phyloP scores from a whole-genome alignment of 192 early-diverging fungal species.

The Gamsiella multidivaricata region DNA sequence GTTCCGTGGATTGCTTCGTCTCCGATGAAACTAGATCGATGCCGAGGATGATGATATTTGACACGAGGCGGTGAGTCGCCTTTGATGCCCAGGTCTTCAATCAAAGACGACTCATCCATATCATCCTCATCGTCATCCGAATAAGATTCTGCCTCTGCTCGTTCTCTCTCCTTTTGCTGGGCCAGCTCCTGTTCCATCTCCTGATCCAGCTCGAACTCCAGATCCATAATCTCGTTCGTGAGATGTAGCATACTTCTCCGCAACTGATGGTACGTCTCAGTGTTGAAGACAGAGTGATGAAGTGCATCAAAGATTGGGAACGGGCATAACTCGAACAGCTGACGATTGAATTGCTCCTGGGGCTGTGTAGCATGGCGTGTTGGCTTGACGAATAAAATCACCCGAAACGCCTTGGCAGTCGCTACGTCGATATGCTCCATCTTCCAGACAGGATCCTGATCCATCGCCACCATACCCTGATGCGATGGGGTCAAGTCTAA shows the following conservation, averaged over 20 bases:
- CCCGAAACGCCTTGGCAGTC: slow-evolving; percentile 21
- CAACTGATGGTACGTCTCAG: slow-evolving; percentile 43
- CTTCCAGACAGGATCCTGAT: slow-evolving; percentile 32
- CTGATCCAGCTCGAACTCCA: slow-evolving; percentile 31
- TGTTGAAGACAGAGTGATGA: slow-evolving; percentile 55
- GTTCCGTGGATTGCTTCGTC: slow-evolving; percentile 19
- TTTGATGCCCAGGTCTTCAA: slow-evolving; percentile 35
- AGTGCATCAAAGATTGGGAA: slow-evolving; percentile 57
- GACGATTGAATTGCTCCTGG: slow-evolving; percentile 24
- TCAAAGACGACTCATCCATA: slow-evolving; percentile 3
- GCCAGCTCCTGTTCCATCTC: slow-evolving; percentile 20
- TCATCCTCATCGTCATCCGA: slow-evolving; percentile 8
- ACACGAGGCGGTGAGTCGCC: slow-evolving; percentile 9
- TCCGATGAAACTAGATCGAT: slow-evolving; percentile 23
- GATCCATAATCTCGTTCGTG: slow-evolving; percentile 46
- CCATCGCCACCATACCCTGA: slow-evolving; percentile 33
- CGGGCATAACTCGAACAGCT: slow-evolving; percentile 42
- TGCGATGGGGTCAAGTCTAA: neutral
- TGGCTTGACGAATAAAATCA: slow-evolving; percentile 57
- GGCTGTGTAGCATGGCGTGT: slow-evolving; percentile 42
- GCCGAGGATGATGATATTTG: slow-evolving; percentile 11
- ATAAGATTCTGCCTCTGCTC: neutral
- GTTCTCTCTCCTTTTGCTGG: neutral
- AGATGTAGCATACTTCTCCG: slow-evolving; percentile 49
- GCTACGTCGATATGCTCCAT: neutral